phyloP scores from a whole-genome alignment of 2,329 filamentous ascomycete species.

The Epichloe gansuensis region DNA sequence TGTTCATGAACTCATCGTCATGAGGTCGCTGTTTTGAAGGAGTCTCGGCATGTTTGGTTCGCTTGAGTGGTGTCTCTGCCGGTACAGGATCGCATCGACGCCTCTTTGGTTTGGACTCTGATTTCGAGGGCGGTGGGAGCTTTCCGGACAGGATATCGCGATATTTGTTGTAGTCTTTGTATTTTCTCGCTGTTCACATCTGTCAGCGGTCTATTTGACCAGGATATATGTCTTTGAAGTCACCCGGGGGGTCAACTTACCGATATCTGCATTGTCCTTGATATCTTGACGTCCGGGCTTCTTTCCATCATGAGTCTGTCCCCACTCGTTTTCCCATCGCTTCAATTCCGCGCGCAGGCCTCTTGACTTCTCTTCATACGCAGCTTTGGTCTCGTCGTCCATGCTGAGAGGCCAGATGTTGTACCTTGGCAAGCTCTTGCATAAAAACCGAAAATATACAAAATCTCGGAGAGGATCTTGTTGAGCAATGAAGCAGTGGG shows the following conservation, averaged over 20 bases:
- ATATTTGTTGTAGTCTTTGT: constrained; percentile 62
- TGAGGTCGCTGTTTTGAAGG: constrained; percentile 30
- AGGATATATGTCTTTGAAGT: too few species aligned
- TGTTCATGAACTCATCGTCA: constrained; percentile 35
- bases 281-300: constrained; percentile 68
- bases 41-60: constrained; percentile 32
- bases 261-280: constrained; percentile 58
- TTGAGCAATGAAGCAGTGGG: neutral
- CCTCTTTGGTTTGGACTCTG: constrained; percentile 23
- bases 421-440: neutral
- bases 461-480: neutral
- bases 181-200: constrained; percentile 47
- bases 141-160: constrained; percentile 48
- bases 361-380: constrained; percentile 38
- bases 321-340: constrained; percentile 60
- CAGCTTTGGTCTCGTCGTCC: constrained; percentile 31
- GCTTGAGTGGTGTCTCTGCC: constrained; percentile 39
- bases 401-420: constrained; percentile 20
- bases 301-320: constrained; percentile 45
- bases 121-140: constrained; percentile 23
- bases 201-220: neutral
- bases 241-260: constrained; percentile 30
- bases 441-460: neutral
- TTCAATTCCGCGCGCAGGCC: constrained; percentile 59
- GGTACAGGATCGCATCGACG: constrained; percentile 26